phyloP scores from a whole-genome alignment of 176 grass and related monocot species.

The Ampelocalamus luodianensis region DNA sequence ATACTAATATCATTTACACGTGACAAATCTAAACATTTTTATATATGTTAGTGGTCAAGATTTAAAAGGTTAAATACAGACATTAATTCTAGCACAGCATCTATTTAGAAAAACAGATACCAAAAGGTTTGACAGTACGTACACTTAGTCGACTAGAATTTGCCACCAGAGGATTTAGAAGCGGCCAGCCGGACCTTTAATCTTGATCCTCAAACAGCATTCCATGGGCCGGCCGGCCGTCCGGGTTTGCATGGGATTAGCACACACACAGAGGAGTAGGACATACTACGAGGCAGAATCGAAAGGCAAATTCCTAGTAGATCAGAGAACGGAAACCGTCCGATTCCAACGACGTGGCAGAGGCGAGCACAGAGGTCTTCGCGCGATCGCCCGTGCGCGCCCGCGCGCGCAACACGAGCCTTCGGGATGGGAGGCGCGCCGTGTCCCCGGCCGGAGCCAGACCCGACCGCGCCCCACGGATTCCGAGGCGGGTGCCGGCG shows the following conservation, averaged over 20 bases:
- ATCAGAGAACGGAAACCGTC: background rate
- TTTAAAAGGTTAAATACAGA: too few species aligned
- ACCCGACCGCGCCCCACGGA: constrained; percentile 49
- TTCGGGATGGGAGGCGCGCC: constrained; percentile 14
- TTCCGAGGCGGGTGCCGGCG: constrained; percentile 60
- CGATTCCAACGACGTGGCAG: background rate
- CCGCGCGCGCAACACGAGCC: constrained; percentile 16
- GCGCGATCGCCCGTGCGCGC: background rate
- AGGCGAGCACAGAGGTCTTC: background rate
- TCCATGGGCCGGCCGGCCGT: background rate
- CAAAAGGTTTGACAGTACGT: too few species aligned
- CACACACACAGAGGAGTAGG: background rate
- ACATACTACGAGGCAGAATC: constrained; percentile 39
- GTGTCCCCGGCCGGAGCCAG: constrained; percentile 28
- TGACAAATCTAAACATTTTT: too few species aligned
- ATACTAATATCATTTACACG: too few species aligned
- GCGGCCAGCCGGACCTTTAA: too few species aligned
- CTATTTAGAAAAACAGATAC: background rate
- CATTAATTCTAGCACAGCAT: too few species aligned
- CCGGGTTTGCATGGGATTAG: background rate
- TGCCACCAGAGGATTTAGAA: too few species aligned
- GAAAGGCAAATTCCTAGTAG: constrained; percentile 17
- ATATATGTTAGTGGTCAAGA: too few species aligned
- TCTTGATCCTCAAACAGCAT: background rate
- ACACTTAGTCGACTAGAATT: too few species aligned